A percentile compares a stretch with the other conserved stretches of the same genome.
Conservation (phyloP, 1,139 yeast genomes). For the Geotrichum candidum region DNA sequence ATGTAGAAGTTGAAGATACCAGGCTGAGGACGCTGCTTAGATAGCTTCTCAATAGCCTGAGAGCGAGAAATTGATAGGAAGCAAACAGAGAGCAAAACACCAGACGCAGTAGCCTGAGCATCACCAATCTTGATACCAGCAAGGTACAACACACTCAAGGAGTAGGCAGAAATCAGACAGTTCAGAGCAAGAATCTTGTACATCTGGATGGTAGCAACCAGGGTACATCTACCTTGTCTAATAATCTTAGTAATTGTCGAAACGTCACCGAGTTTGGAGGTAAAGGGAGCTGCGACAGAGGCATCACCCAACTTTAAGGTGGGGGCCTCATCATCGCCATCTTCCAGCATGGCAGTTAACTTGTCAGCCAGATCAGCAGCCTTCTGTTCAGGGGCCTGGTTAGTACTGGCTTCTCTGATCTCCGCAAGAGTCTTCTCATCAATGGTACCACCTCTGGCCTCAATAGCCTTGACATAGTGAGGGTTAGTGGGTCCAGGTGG, state of each 20-base stretch:
- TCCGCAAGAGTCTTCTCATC: slow-evolving; percentile 53
- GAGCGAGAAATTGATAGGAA: slow-evolving; percentile 94
- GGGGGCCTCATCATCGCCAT: slow-evolving; percentile 81
- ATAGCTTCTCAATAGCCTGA: slow-evolving; percentile 78
- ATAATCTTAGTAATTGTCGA: slow-evolving; percentile 88
- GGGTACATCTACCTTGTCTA: slow-evolving; percentile 98
- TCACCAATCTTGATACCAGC: slow-evolving; percentile 99
- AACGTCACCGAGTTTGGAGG: slow-evolving; percentile 89
- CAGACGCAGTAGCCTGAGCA: slow-evolving; percentile 92
- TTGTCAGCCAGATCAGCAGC: slow-evolving; percentile 66
- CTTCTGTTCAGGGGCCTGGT: slow-evolving; percentile 34
- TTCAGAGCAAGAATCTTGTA: slow-evolving; percentile 94
- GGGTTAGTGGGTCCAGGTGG: slow-evolving; percentile 96
- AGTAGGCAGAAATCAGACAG: slow-evolving; percentile 94
- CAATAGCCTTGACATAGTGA: slow-evolving; percentile 77
- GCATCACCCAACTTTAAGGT: slow-evolving; percentile 95
- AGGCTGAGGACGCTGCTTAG: slow-evolving; percentile 94
- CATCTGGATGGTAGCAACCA: slow-evolving; percentile 97
- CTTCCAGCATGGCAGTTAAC: slow-evolving; percentile 62
- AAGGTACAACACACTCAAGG: slow-evolving; percentile 84
- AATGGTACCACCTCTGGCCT: slow-evolving; percentile 64
- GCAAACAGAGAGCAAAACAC: slow-evolving; percentile 85
- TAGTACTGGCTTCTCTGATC: slow-evolving; percentile 33
- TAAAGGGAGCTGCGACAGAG: slow-evolving; percentile 98
- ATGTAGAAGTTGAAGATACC: slow-evolving; percentile 92